Conservation (phyloP, 108 stramenopile genomes). For the Stephanodiscus triporus region DNA sequence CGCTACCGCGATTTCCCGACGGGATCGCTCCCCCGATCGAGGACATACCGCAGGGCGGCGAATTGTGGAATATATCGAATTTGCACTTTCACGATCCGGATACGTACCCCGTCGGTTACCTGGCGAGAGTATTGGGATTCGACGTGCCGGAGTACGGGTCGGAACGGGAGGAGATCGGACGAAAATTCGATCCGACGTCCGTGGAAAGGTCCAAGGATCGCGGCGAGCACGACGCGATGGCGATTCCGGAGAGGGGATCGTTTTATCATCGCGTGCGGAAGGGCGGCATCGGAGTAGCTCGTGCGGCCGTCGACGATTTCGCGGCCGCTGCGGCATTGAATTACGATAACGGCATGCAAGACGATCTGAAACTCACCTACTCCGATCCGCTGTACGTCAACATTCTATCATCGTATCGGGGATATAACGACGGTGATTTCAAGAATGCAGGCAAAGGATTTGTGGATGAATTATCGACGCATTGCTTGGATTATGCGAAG, state of each 20-base stretch:
- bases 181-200: slow-evolving; percentile 29
- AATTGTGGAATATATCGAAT: slow-evolving; percentile 55
- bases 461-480: slow-evolving; percentile 18
- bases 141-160: slow-evolving; percentile 40
- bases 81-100: slow-evolving; percentile 63
- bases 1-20: slow-evolving; percentile 39
- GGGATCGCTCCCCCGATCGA: slow-evolving; percentile 53
- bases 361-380: slow-evolving; percentile 19
- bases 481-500: slow-evolving; percentile 34
- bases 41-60: slow-evolving; percentile 54
- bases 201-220: slow-evolving; percentile 1
- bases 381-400: slow-evolving; percentile 40
- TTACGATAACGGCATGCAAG: slow-evolving; percentile 16
- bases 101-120: slow-evolving; percentile 76
- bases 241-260: slow-evolving; percentile 19
- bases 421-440: slow-evolving; percentile 46
- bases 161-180: slow-evolving; percentile 16
- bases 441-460: slow-evolving; percentile 43
- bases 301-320: neutral
- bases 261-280: slow-evolving; percentile 28
- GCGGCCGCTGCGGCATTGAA: neutral
- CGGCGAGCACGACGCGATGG: slow-evolving; percentile 12
- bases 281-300: neutral
- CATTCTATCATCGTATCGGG: slow-evolving; percentile 34
- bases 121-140: slow-evolving; percentile 73